phyloP scores from a whole-genome alignment of 164 flowering plant genomes.

The Macadamia integrifolia region DNA sequence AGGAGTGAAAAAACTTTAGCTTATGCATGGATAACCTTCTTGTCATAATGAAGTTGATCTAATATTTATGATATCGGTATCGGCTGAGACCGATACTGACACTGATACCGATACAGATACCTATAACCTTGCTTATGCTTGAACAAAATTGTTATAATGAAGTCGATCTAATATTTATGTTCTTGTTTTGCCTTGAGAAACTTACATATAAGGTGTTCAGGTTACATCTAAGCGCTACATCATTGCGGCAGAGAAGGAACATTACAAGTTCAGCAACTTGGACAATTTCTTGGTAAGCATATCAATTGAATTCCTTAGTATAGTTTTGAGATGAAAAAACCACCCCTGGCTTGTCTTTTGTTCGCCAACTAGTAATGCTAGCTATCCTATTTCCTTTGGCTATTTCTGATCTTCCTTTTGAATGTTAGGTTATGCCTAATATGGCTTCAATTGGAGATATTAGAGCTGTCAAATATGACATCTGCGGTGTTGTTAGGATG shows the following conservation, averaged over 20 bases:
- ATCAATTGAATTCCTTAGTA: neutral
- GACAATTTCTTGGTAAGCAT: conserved; percentile 68
- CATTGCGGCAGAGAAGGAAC: conserved; percentile 74
- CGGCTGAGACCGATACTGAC: no score
- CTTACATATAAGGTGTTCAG: conserved; percentile 26
- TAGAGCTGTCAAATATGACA: conserved; percentile 67
- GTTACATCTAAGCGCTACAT: conserved; percentile 81
- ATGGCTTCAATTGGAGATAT: conserved; percentile 89
- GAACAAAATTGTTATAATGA: no score
- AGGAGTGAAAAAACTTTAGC: no score
- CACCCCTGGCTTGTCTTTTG: no score
- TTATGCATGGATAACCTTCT: no score
- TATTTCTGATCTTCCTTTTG: neutral
- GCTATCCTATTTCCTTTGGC: neutral
- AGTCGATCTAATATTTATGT: neutral
- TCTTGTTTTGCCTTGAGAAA: neutral
- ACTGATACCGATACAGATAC: no score
- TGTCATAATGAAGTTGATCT: neutral
- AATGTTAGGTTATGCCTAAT: conserved; percentile 79
- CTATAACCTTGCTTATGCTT: no score
- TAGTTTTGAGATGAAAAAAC: neutral
- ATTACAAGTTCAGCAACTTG: conserved; percentile 70
- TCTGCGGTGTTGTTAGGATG: conserved; percentile 74
- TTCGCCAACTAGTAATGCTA: no score
- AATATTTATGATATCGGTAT: no score